Conservation (phyloP, 305 asterid genomes). For the Solanum hybrid region DNA sequence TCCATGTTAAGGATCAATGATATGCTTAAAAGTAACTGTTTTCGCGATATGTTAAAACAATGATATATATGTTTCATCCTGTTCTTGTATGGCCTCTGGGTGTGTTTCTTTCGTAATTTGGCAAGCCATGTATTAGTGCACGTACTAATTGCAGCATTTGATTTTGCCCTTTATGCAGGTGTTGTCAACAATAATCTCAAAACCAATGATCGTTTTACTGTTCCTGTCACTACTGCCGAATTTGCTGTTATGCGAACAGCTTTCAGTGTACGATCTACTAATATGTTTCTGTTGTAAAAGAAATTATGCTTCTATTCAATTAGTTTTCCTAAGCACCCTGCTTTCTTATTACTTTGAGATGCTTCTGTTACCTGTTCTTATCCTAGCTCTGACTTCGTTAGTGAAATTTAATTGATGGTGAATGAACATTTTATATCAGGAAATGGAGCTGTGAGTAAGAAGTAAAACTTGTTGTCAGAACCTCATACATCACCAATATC, state of each 20-base stretch:
- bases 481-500: background rate
- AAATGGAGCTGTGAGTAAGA: background rate
- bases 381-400: background rate
- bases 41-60: background rate
- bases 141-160: background rate
- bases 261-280: constrained; percentile 44
- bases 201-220: constrained; percentile 57
- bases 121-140: background rate
- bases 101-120: background rate
- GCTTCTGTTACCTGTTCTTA: background rate
- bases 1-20: background rate
- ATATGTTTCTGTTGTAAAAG: background rate
- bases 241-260: constrained; percentile 86
- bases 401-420: background rate
- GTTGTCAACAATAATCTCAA: constrained; percentile 63
- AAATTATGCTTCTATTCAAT: background rate
- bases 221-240: constrained; percentile 85
- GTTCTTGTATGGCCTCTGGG: background rate
- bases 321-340: background rate
- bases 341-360: background rate
- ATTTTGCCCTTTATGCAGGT: constrained; percentile 37
- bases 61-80: background rate
- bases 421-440: background rate
- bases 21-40: background rate
- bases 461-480: background rate